Conservation (phyloP, 2,329 filamentous ascomycete genomes). For the Fusarium ramigenum region DNA sequence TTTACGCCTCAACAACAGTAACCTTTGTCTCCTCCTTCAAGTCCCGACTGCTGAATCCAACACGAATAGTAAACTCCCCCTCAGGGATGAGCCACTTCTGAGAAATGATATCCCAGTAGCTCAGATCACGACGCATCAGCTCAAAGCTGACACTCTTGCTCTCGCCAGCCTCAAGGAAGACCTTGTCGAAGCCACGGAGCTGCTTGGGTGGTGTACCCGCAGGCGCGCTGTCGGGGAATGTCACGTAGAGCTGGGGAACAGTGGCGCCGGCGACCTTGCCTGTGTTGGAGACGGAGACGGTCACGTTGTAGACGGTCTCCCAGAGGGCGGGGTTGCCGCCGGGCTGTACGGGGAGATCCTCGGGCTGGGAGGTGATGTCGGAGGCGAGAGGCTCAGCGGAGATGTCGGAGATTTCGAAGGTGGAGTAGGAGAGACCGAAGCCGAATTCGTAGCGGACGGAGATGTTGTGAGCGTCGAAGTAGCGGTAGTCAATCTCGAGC, state of each 20-base stretch:
- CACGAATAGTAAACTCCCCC: slow-evolving; percentile 41
- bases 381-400: slow-evolving; percentile 31
- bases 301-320: slow-evolving; percentile 58
- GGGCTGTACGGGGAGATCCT: slow-evolving; percentile 48
- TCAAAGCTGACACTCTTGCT: slow-evolving; percentile 54
- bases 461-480: slow-evolving; percentile 69
- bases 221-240: slow-evolving; percentile 50
- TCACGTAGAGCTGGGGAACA: slow-evolving; percentile 66
- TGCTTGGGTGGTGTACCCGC: slow-evolving; percentile 58
- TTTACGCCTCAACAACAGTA: slow-evolving; percentile 32
- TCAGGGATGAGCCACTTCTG: slow-evolving; percentile 52
- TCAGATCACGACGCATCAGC: slow-evolving; percentile 58
- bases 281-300: slow-evolving; percentile 60
- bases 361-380: slow-evolving; percentile 43
- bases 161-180: slow-evolving; percentile 53
- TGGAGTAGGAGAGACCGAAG: slow-evolving; percentile 75
- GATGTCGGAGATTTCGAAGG: slow-evolving; percentile 60
- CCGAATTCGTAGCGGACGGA: slow-evolving; percentile 72
- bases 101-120: slow-evolving; percentile 57
- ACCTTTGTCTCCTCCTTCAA: slow-evolving; percentile 38
- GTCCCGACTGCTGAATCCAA: slow-evolving; percentile 43
- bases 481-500: slow-evolving; percentile 74
- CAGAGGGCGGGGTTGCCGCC: slow-evolving; percentile 67
- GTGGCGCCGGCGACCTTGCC: slow-evolving; percentile 58
- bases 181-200: slow-evolving; percentile 63